Conservation (phyloP, 2,329 filamentous ascomycete species). For the Aspergillus viridinutans region DNA sequence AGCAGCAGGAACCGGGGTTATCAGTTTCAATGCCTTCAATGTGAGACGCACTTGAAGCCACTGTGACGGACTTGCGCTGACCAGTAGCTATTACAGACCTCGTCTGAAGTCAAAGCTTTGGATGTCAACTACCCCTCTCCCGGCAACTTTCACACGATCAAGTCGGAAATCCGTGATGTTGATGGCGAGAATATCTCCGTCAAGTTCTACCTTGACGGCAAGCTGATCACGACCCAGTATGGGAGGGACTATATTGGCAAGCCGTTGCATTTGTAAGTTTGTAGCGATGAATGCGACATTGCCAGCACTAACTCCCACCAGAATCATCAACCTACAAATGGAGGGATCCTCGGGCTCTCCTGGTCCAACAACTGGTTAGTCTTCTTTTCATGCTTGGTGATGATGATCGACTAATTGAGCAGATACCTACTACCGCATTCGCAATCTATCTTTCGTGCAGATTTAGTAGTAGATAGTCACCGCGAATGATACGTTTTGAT, state of each 20-base stretch:
- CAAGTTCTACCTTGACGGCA: conserved; percentile 53
- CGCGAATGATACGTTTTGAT: not conserved
- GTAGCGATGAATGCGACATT: too few species aligned
- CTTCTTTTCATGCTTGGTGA: not conserved
- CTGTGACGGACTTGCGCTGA: not conserved
- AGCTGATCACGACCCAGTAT: conserved; percentile 47
- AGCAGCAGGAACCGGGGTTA: conserved; percentile 25
- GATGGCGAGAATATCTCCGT: conserved; percentile 52
- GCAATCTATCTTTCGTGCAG: conserved; percentile 8
- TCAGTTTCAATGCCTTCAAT: conserved; percentile 24
- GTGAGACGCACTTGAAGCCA: not conserved
- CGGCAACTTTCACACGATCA: conserved; percentile 48
- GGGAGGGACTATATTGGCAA: conserved; percentile 49
- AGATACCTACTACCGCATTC: conserved; percentile 11
- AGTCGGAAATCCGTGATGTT: conserved; percentile 48
- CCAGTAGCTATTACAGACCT: conserved; percentile 24
- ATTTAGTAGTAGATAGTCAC: not conserved
- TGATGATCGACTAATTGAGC: not conserved
- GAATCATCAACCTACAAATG: conserved; percentile 25
- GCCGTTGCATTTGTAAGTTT: conserved; percentile 31
- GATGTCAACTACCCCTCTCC: conserved; percentile 49
- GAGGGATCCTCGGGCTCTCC: conserved; percentile 17
- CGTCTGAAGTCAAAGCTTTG: conserved; percentile 43
- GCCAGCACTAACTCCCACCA: not conserved
- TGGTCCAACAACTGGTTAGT: conserved; percentile 10